Conservation (phyloP, 192 early-diverging fungal genomes). For the Polychytrium aggregatum region DNA sequence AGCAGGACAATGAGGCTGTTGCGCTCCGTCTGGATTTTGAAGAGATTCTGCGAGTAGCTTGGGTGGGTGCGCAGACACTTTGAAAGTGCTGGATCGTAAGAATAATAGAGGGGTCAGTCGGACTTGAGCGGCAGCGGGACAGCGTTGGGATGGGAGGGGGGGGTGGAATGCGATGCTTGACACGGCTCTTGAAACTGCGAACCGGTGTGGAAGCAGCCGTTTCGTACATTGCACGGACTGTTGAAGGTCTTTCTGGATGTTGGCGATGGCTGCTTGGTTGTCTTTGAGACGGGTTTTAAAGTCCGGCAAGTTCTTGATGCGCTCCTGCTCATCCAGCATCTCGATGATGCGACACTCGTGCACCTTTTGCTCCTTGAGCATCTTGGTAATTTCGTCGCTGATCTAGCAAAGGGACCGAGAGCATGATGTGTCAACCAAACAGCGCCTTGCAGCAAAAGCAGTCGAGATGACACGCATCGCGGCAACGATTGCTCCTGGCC, state of each 20-base stretch:
- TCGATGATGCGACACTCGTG: conserved; percentile 34
- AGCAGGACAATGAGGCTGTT: conserved; percentile 33
- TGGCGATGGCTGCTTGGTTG: conserved; percentile 22
- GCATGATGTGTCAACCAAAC: no score
- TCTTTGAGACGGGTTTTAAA: conserved; percentile 34
- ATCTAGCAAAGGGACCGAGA: conserved; percentile 3
- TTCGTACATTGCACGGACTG: conserved; percentile 20
- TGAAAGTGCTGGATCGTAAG: conserved; percentile 8
- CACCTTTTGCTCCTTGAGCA: conserved; percentile 31
- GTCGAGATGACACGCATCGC: no score
- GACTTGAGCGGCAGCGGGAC: no score
- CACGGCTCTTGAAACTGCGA: conserved; percentile 2
- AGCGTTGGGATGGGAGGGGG: no score
- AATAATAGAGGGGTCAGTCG: not conserved
- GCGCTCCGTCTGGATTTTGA: conserved; percentile 43
- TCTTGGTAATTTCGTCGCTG: conserved; percentile 34
- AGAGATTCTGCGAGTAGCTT: conserved; percentile 32
- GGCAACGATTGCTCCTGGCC: not conserved
- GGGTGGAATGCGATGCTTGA: not conserved
- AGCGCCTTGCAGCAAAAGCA: no score
- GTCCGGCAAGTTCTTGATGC: conserved; percentile 22
- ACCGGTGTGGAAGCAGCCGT: not conserved
- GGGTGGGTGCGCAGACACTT: conserved; percentile 24
- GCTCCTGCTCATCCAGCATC: conserved; percentile 28
- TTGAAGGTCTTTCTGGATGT: conserved; percentile 26